A percentile compares a stretch with the other conserved stretches of the same genome.
Evolutionary conservation across 1,284 basidiomycete genomes (phyloP).

Genomic region (Fomitopsis betulina): DNA sequence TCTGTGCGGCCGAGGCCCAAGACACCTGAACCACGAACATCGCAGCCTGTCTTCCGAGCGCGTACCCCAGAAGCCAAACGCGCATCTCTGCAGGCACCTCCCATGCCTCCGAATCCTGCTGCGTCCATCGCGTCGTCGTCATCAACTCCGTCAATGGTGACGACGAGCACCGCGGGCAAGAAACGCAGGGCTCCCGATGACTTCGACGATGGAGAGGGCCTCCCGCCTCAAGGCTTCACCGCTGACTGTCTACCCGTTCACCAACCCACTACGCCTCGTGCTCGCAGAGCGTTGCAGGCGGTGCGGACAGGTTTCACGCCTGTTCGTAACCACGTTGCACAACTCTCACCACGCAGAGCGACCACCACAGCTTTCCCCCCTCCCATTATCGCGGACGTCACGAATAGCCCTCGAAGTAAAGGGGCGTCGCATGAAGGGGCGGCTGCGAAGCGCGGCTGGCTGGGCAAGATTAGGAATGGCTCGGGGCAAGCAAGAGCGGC

Average conservation of each 20-base stretch:
- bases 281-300: slow-evolving; percentile 50
- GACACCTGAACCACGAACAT: slow-evolving; percentile 45
- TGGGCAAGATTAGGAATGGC: slow-evolving; percentile 27
- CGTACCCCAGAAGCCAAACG: slow-evolving; percentile 40
- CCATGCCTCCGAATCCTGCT: slow-evolving; percentile 7
- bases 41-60: slow-evolving; percentile 44
- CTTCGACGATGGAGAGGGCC: slow-evolving; percentile 49
- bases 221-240: slow-evolving; percentile 60
- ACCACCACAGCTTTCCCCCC: slow-evolving; percentile 18
- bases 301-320: slow-evolving; percentile 70
- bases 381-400: slow-evolving; percentile 52
- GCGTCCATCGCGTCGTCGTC: slow-evolving; percentile 11
- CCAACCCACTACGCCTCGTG: slow-evolving; percentile 49
- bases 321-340: slow-evolving; percentile 42
- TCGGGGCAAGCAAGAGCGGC: slow-evolving; percentile 7
- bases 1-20: slow-evolving; percentile 41
- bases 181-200: slow-evolving; percentile 73
- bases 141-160: slow-evolving; percentile 22
- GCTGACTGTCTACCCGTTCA: slow-evolving; percentile 37
- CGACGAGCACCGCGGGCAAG: slow-evolving; percentile 36
- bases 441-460: slow-evolving; percentile 26
- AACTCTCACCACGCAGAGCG: slow-evolving; percentile 20
- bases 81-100: slow-evolving; percentile 5
- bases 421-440: slow-evolving; percentile 21
- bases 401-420: slow-evolving; percentile 52